Evolutionary conservation across 768 basidiomycete genomes (phyloP), one percentile per base, ranked within the genome.

Genomic region (Hypholoma fasciculare): DNA sequence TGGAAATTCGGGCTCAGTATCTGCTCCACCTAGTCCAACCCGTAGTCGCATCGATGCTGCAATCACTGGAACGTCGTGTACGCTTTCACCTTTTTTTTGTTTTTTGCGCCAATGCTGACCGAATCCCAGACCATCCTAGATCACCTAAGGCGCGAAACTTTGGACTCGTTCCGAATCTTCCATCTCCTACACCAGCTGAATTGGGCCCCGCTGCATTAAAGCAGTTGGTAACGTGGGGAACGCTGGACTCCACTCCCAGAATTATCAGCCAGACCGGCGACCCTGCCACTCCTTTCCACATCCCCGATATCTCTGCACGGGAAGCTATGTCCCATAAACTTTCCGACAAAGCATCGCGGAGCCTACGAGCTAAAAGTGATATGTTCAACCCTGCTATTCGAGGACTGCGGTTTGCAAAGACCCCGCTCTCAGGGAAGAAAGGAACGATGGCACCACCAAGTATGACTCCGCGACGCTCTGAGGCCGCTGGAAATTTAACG

Each of bases 141-240:
- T 84, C 85, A 9, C 82, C 88, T 4, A 76, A 76, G 14, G 72
- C 72, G 50, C 76, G 76, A 59, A 80, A 78, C 12, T 94, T 92
- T 69, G 79, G 88, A 2, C 86, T 97, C 17, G 88, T 99, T 19
- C 88, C 94, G 13, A 84, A 85, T 55, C 72, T 96, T 9, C 96
- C 97, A 3, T 93, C 95, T 0, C 95, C 95, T 1, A 91, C 90
- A 7, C 88, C 94, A 0, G 82, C 86, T 5, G 80, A 92, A 65
- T 82, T 98, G 47, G 92, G 92, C 0, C 85, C 94, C 1, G 76
- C 80, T 4, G 90, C 92, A 1, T 81, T 98, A 52, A 94, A 94
- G 66, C 89, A 98, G 63, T 83, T 99, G 14, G 94, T 98, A 90
- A 99, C 97, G 12, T 96, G 94, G 94, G 97, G 97, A 1, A 95